Evolutionary conservation across 495 filamentous ascomycete genomes (phyloP).

Genomic region (Lophiotrema nucula): DNA sequence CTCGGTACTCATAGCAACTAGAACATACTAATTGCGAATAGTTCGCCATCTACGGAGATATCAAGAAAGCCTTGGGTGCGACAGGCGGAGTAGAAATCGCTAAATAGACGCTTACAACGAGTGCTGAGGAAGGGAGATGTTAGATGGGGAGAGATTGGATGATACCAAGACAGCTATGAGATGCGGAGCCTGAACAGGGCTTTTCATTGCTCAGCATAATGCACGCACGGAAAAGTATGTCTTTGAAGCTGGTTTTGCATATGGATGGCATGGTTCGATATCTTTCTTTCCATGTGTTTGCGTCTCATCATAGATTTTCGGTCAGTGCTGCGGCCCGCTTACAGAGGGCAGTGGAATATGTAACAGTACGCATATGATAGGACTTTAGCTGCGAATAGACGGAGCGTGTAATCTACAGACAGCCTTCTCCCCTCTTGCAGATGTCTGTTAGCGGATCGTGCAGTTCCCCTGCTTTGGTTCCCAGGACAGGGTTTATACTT

Average conservation of each 20-base stretch:
- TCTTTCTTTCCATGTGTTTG: slow-evolving; percentile 9
- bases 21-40: slow-evolving; percentile 36
- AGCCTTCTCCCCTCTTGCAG: too few relatives aligned
- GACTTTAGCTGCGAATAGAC: not conserved
- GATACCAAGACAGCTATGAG: slow-evolving; percentile 17
- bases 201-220: not conserved
- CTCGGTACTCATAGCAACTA: not conserved
- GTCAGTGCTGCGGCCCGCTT: not conserved
- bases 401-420: not conserved
- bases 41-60: slow-evolving; percentile 49
- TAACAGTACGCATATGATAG: slow-evolving; percentile 12
- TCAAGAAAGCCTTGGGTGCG: slow-evolving; percentile 1
- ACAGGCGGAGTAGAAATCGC: not conserved
- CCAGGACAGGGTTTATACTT: too few relatives aligned
- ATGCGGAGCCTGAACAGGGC: not conserved
- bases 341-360: not conserved
- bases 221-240: slow-evolving; percentile 18
- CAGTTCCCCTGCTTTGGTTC: too few relatives aligned
- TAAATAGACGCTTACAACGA: too few relatives aligned
- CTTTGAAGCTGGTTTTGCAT: slow-evolving; percentile 24
- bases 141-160: not conserved
- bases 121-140: too few relatives aligned
- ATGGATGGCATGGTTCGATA: slow-evolving; percentile 10
- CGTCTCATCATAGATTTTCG: slow-evolving; percentile 13
- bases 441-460: too few relatives aligned